Conservation (phyloP, 2,329 filamentous ascomycete genomes). For the Cercospora sp. region DNA sequence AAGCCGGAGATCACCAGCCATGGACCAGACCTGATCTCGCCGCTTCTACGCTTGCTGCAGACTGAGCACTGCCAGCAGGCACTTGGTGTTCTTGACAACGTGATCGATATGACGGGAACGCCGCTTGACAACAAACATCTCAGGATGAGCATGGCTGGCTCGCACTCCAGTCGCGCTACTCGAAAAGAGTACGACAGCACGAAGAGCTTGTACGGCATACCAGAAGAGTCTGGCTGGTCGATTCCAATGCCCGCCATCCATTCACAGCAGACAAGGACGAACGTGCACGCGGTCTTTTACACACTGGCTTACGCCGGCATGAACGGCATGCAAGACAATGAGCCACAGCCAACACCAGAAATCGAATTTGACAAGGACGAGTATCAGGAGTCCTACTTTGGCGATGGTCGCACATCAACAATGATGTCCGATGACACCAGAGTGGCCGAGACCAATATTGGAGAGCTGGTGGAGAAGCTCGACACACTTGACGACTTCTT, state of each 20-base stretch:
- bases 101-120: slow-evolving; percentile 84
- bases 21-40: slow-evolving; percentile 92
- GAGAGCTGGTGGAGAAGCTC: slow-evolving; percentile 70
- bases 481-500: slow-evolving; percentile 60
- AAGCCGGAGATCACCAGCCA: slow-evolving; percentile 86
- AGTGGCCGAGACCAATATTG: slow-evolving; percentile 67
- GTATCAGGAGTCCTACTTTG: slow-evolving; percentile 74
- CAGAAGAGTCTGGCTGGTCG: slow-evolving; percentile 93
- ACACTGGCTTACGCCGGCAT: slow-evolving; percentile 54
- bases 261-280: slow-evolving; percentile 80
- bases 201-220: slow-evolving; percentile 93
- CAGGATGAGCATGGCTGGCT: slow-evolving; percentile 95
- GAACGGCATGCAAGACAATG: slow-evolving; percentile 48
- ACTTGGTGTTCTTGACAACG: slow-evolving; percentile 85
- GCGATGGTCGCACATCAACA: slow-evolving; percentile 70
- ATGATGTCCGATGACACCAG: slow-evolving; percentile 87
- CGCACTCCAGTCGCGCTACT: slow-evolving; percentile 74
- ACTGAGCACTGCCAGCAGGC: slow-evolving; percentile 94
- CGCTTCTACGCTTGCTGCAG: slow-evolving; percentile 81
- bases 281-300: slow-evolving; percentile 95
- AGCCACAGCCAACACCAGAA: slow-evolving; percentile 70
- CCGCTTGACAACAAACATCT: slow-evolving; percentile 93
- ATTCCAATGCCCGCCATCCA: slow-evolving; percentile 90
- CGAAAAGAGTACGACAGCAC: slow-evolving; percentile 94
- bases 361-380: slow-evolving; percentile 93